Evolutionary conservation across 768 basidiomycete genomes (phyloP).

Genomic region (Tricholoma matsutake): DNA sequence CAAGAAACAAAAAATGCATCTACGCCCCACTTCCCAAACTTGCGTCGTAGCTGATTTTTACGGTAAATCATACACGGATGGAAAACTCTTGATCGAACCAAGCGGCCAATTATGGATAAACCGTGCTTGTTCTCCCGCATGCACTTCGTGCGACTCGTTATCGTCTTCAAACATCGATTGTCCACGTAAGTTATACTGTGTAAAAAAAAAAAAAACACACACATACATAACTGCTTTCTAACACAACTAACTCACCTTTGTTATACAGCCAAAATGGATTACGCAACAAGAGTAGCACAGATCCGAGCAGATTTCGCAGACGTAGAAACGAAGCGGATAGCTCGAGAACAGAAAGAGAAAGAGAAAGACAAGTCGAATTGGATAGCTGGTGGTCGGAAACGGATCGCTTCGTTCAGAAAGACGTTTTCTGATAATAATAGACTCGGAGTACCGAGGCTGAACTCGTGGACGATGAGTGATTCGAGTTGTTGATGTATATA

Average conservation of each 20-base stretch:
- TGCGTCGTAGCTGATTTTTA: background rate
- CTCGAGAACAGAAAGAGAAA: background rate
- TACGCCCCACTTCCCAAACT: background rate
- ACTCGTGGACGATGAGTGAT: background rate
- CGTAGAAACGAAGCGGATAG: background rate
- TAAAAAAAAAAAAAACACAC: too few relatives aligned
- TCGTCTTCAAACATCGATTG: background rate
- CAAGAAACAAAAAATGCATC: conserved; percentile 16
- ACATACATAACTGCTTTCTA: background rate
- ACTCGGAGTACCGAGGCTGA: background rate
- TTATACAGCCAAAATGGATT: background rate
- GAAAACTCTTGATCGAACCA: background rate
- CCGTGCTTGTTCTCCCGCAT: background rate
- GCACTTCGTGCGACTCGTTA: background rate
- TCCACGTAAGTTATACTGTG: background rate
- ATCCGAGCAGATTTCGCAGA: background rate
- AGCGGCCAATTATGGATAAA: background rate
- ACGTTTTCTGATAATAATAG: background rate
- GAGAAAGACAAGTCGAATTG: background rate
- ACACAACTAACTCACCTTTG: too few relatives aligned
- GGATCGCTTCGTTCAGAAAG: background rate
- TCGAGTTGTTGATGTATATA: background rate
- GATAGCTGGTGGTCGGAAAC: background rate
- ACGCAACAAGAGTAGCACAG: background rate
- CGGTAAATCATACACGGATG: background rate